phyloP scores from a whole-genome alignment of 2,329 filamentous ascomycete species.

The Onygena corvina region DNA sequence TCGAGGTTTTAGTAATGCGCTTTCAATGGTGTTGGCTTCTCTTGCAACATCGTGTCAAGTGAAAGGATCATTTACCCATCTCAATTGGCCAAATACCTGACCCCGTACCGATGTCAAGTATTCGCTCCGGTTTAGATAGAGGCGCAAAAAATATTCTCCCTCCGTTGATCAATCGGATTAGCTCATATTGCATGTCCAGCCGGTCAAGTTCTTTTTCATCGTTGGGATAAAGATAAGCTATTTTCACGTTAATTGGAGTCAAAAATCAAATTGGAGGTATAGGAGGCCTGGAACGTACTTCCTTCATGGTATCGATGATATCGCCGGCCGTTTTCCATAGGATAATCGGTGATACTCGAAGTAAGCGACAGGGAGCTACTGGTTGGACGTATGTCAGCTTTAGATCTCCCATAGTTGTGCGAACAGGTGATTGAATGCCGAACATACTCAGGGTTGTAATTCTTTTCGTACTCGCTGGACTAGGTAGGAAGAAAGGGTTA shows the following conservation, averaged over 20 bases:
- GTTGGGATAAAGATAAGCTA: conserved; percentile 38
- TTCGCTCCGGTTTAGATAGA: conserved; percentile 31
- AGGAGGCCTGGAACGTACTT: conserved; percentile 16
- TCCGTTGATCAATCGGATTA: conserved; percentile 39
- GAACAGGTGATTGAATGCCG: neutral
- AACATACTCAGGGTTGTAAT: conserved; percentile 6
- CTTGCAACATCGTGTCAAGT: neutral
- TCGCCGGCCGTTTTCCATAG: conserved; percentile 31
- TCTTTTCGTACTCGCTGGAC: conserved; percentile 1
- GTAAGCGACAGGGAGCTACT: conserved; percentile 9
- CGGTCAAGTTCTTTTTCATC: conserved; percentile 45
- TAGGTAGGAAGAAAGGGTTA: neutral
- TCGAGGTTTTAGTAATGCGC: neutral
- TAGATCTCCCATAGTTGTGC: neutral
- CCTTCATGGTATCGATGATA: conserved; percentile 35
- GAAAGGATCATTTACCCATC: conserved; percentile 11
- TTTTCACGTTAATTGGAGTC: neutral
- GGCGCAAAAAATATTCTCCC: conserved; percentile 39
- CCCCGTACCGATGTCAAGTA: conserved; percentile 49
- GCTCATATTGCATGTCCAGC: conserved; percentile 44
- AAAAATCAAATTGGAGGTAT: neutral
- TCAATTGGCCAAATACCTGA: conserved; percentile 33
- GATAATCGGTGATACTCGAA: conserved; percentile 12
- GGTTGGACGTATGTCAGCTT: neutral
- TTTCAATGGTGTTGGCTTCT: neutral